Evolutionary conservation across 495 filamentous ascomycete genomes (phyloP).

Genomic region (Lophiotrema nucula): DNA sequence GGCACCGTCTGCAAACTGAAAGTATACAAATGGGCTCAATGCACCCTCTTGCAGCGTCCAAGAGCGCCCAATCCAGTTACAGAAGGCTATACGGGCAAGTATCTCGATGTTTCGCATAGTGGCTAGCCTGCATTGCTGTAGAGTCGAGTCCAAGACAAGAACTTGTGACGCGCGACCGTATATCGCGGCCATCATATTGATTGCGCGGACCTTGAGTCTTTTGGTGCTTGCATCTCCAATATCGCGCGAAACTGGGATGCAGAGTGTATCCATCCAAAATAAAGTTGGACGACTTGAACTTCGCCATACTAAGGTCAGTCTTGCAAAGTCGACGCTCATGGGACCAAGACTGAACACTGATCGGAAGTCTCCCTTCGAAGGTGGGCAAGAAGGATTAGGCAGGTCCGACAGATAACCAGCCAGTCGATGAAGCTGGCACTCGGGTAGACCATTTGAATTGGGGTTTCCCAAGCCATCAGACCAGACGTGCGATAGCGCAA

Average conservation of each 20-base stretch:
- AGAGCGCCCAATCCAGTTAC: slow-evolving; percentile 15
- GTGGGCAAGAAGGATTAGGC: background rate
- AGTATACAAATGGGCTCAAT: slow-evolving; percentile 4
- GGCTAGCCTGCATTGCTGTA: slow-evolving; percentile 1
- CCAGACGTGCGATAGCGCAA: slow-evolving; percentile 25
- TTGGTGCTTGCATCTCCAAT: background rate
- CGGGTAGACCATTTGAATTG: slow-evolving; percentile 3
- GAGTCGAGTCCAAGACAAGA: slow-evolving; percentile 16
- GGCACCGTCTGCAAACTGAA: slow-evolving; percentile 26
- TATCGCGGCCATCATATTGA: slow-evolving; percentile 18
- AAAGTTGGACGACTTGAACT: background rate
- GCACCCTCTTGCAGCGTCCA: slow-evolving; percentile 27
- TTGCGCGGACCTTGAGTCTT: slow-evolving; percentile 5
- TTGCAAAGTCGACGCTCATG: background rate
- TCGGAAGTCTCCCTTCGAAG: background rate
- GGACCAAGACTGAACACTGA: background rate
- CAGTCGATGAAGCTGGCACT: slow-evolving; percentile 3
- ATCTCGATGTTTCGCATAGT: background rate
- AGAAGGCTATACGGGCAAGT: slow-evolving; percentile 2
- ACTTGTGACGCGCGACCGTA: slow-evolving; percentile 16
- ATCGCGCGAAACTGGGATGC: slow-evolving; percentile 11
- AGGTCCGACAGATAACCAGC: background rate
- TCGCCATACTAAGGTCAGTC: background rate
- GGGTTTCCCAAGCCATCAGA: slow-evolving; percentile 22
- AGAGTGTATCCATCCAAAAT: slow-evolving; percentile 33